A percentile compares a stretch with the other conserved stretches of the same genome.
Evolutionary conservation across 371 early-diverging fungal genomes (phyloP).

Genomic region (Mortierella sp.): DNA sequence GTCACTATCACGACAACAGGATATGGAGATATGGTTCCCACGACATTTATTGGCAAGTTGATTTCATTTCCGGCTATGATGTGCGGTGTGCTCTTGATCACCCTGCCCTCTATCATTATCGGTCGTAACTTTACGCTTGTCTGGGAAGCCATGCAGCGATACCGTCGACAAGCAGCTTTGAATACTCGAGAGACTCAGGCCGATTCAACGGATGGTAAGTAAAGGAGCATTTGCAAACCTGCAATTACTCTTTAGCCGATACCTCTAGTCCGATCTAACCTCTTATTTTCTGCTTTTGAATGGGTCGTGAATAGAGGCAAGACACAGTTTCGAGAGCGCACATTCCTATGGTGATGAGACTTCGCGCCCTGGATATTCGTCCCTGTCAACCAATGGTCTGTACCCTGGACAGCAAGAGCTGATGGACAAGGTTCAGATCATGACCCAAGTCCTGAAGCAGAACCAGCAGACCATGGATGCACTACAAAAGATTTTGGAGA

Average conservation of each 20-base stretch:
- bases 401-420: constrained; percentile 52
- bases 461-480: constrained; percentile 66
- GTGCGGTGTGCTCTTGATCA: constrained; percentile 85
- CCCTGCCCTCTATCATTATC: constrained; percentile 88
- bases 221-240: constrained; percentile 3
- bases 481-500: constrained; percentile 58
- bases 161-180: constrained; percentile 39
- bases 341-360: constrained; percentile 33
- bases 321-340: constrained; percentile 44
- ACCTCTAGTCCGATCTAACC: constrained; percentile 7
- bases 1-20: constrained; percentile 91
- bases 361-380: constrained; percentile 25
- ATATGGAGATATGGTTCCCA: constrained; percentile 88
- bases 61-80: constrained; percentile 89
- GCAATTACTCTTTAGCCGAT: too few relatives aligned
- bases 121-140: constrained; percentile 89
- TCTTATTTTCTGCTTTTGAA: too few relatives aligned
- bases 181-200: constrained; percentile 21
- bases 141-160: constrained; percentile 80
- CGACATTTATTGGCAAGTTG: constrained; percentile 84
- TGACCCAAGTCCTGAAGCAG: constrained; percentile 61
- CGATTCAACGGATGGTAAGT: constrained; percentile 30
- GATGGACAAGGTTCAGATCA: constrained; percentile 57
- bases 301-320: constrained; percentile 7
- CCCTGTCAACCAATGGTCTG: constrained; percentile 16